Conservation (phyloP, 2,329 filamentous ascomycete genomes). For the Elsinoe fawcettii region DNA sequence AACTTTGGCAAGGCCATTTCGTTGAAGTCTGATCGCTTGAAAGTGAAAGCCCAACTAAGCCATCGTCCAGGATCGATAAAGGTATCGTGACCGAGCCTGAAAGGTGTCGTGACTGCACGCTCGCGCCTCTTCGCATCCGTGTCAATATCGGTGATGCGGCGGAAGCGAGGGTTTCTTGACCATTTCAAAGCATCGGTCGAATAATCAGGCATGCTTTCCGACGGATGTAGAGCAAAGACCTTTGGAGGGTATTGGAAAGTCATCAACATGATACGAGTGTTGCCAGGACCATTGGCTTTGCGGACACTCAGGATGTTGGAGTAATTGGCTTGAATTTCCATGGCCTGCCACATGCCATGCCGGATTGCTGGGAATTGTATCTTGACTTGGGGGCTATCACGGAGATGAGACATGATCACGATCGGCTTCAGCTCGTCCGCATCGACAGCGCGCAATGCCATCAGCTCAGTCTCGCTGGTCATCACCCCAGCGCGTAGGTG, state of each 20-base stretch:
- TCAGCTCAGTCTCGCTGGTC: slow-evolving; percentile 48
- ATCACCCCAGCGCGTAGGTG: slow-evolving; percentile 57
- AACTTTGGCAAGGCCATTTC: background rate
- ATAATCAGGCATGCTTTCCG: slow-evolving; percentile 34
- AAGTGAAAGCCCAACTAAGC: slow-evolving; percentile 46
- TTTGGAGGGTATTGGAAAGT: slow-evolving; percentile 34
- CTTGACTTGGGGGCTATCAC: slow-evolving; percentile 13
- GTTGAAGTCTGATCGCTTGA: slow-evolving; percentile 37
- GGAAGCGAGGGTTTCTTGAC: slow-evolving; percentile 49
- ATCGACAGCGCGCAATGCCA: slow-evolving; percentile 47
- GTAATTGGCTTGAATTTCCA: slow-evolving; percentile 1
- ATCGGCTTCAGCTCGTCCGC: background rate
- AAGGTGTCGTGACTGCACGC: slow-evolving; percentile 10
- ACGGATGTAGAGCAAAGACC: slow-evolving; percentile 32
- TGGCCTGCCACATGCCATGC: background rate
- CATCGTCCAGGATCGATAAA: slow-evolving; percentile 43
- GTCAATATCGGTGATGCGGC: slow-evolving; percentile 57
- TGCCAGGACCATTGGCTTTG: background rate
- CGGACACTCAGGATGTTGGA: slow-evolving; percentile 3
- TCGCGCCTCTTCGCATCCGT: slow-evolving; percentile 26
- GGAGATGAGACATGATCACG: slow-evolving; percentile 12
- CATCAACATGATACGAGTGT: slow-evolving; percentile 25
- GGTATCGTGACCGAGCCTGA: slow-evolving; percentile 1
- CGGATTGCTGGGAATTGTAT: slow-evolving; percentile 16
- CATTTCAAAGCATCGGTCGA: slow-evolving; percentile 41